Percentiles rank a stretch among this genome's conserved stretches.
Evolutionary conservation across 805 yeast genomes (phyloP).

Genomic region (Kuraishia capsulata): DNA sequence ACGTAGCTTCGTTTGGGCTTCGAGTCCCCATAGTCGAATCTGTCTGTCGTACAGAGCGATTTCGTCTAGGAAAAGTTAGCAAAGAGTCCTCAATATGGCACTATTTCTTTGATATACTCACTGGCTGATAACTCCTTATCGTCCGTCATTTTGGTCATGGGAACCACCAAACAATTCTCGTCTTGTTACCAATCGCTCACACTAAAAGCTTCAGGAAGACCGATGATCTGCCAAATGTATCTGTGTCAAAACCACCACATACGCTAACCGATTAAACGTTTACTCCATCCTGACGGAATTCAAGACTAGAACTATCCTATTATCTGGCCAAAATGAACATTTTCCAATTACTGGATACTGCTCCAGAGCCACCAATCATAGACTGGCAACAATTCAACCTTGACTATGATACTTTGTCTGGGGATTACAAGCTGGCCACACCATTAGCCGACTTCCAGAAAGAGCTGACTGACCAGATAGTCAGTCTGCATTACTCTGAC

Average conservation of each 20-base stretch:
- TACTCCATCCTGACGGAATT: too few species aligned
- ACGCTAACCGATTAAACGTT: too few species aligned
- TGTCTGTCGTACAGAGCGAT: conserved; percentile 91
- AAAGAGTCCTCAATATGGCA: too few species aligned
- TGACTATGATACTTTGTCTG: conserved; percentile 25
- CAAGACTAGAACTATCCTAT: too few species aligned
- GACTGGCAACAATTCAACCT: conserved; percentile 40
- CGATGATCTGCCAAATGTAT: too few species aligned
- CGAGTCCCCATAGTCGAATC: conserved; percentile 92
- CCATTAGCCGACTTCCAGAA: conserved; percentile 83
- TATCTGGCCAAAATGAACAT: conserved; percentile 75
- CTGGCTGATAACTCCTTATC: neutral
- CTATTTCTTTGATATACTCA: neutral
- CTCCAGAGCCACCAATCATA: conserved; percentile 76
- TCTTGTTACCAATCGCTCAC: too few species aligned
- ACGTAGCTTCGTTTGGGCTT: conserved; percentile 74
- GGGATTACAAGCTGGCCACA: conserved; percentile 72
- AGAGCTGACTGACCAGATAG: conserved; percentile 84
- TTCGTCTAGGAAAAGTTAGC: conserved; percentile 70
- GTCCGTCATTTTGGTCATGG: too few species aligned
- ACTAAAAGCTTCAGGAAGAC: too few species aligned
- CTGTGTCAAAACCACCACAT: too few species aligned
- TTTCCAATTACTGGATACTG: conserved; percentile 65
- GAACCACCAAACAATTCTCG: too few species aligned
- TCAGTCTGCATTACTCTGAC: conserved; percentile 85